Conservation (phyloP, 257 asterid genomes). For the Plantago major region DNA sequence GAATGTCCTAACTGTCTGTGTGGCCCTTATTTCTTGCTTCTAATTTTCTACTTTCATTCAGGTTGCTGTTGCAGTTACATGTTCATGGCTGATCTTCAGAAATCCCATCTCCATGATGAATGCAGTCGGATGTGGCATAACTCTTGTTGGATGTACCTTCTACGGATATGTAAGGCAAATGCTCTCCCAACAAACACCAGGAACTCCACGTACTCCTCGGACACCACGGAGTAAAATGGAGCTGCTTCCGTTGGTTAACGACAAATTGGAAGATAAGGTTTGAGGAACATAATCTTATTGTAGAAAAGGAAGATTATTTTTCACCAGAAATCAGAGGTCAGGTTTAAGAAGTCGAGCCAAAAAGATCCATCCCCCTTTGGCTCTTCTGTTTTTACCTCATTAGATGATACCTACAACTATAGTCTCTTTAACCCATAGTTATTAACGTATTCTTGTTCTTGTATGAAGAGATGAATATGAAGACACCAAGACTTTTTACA, state of each 20-base stretch:
- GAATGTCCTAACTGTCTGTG: not conserved
- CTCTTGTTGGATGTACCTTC: conserved; percentile 85
- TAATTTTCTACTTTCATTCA: conserved; percentile 20
- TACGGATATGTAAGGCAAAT: conserved; percentile 83
- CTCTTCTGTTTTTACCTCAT: not conserved
- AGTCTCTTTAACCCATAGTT: conserved; percentile 20
- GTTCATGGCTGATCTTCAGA: conserved; percentile 85
- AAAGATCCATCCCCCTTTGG: conserved; percentile 6
- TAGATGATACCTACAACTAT: not conserved
- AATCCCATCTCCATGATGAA: conserved; percentile 85
- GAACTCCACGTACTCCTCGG: conserved; percentile 61
- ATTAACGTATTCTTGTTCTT: conserved; percentile 16
- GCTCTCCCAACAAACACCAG: conserved; percentile 56
- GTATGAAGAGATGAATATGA: conserved; percentile 24
- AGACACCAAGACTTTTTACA: conserved; percentile 12
- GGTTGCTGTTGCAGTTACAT: conserved; percentile 95
- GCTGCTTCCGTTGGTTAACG: conserved; percentile 64
- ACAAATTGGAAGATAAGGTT: conserved; percentile 69
- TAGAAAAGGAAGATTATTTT: conserved; percentile 9
- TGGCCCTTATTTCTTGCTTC: not conserved
- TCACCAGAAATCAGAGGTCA: not conserved
- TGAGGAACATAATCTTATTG: conserved; percentile 12
- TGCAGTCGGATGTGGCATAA: conserved; percentile 71
- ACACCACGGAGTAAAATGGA: conserved; percentile 59
- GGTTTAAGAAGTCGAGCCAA: not conserved